Evolutionary conservation across 1,284 basidiomycete species (phyloP), one percentile per base, ranked within the genome.

Genomic region (Baeospora myosura): DNA sequence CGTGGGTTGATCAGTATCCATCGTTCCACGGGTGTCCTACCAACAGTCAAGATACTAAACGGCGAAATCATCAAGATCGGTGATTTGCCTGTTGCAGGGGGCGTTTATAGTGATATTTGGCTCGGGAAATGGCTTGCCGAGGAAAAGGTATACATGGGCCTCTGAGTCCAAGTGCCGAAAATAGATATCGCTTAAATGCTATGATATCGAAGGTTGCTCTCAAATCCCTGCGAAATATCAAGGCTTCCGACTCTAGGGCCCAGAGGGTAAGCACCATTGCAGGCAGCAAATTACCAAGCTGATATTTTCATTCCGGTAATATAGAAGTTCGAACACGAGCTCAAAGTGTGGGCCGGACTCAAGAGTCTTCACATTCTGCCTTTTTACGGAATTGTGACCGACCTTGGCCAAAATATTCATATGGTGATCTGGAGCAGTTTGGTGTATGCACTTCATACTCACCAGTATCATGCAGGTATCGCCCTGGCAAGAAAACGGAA

Each of bases 401-500:
- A 77, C 45, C 58, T 72, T 40, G 73, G 71, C 0, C 63, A 62
- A 37, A 61, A 66, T 35, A 58, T 76, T 35, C 63, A 72, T 49
- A 71, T 73, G 54, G 77, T 66, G 49, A n/a, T n/a, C n/a, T n/a
- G n/a, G n/a, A n/a, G n/a, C n/a, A n/a, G n/a, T n/a, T n/a, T 44
- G 45, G 43, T 42, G 7, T 33, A 24, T 22, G n/a, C 14, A 4
- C 12, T 14, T 39, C 21, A 24, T 39, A 12, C 25, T n/a, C 11
- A 23, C n/a, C 21, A 4, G 8, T 38, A 12, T 32, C 3, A 29
- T 24, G 21, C 37, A 79, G 76, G 72, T 79, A 22, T 74, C 76
- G 6, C 71, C 74, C 4, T 78, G 77, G 76, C 72, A 75, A 57
- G 61, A 67, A 18, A 66, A 76, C 48, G 76, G 72, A 24, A 69